These are phyloP conservation scores for Novymonas esmeraldas DNA, from an alignment of 208 protist genomes.

Conservation along the genomic window DNA sequence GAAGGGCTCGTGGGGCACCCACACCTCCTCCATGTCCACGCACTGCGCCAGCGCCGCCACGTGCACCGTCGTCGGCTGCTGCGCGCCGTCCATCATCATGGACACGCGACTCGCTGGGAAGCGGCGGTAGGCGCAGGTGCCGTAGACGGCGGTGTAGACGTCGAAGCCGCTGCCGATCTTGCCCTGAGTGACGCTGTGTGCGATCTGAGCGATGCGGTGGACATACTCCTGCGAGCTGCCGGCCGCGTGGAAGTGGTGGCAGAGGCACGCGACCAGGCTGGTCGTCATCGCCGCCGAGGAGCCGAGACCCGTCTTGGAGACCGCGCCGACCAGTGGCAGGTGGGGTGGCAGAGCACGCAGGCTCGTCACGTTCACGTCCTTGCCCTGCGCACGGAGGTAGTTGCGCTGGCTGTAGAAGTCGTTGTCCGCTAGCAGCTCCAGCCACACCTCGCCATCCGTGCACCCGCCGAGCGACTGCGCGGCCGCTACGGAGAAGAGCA, in stretches of 20 bases:
- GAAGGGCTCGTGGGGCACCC: constrained; percentile 74
- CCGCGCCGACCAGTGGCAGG: constrained; percentile 68
- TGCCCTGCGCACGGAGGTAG: constrained; percentile 59
- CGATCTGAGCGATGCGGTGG: constrained; percentile 93
- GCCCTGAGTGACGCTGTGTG: constrained; percentile 95
- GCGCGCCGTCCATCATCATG: constrained; percentile 45
- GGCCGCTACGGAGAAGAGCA: constrained; percentile 70
- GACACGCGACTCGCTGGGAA: constrained; percentile 75
- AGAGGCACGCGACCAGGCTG: constrained; percentile 90
- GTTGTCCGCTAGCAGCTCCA: constrained; percentile 90
- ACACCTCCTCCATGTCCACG: constrained; percentile 53
- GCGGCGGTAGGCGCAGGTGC: constrained; percentile 92
- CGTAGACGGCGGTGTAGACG: constrained; percentile 95
- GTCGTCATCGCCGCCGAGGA: constrained; percentile 94
- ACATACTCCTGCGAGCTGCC: constrained; percentile 53
- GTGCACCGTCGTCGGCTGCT: constrained; percentile 39
- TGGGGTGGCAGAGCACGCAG: constrained; percentile 68
- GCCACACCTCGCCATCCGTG: constrained; percentile 24
- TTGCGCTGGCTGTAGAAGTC: constrained; percentile 94
- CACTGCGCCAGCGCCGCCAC: constrained; percentile 51
- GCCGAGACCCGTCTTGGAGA: constrained; percentile 96
- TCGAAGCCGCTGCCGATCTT: constrained; percentile 98
- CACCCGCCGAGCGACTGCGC: constrained; percentile 26
- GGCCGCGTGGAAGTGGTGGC: constrained; percentile 42
- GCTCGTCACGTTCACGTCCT: constrained; percentile 53